Evolutionary conservation across 2,329 filamentous ascomycete genomes (phyloP).

Genomic region (Phialocephala sp.): DNA sequence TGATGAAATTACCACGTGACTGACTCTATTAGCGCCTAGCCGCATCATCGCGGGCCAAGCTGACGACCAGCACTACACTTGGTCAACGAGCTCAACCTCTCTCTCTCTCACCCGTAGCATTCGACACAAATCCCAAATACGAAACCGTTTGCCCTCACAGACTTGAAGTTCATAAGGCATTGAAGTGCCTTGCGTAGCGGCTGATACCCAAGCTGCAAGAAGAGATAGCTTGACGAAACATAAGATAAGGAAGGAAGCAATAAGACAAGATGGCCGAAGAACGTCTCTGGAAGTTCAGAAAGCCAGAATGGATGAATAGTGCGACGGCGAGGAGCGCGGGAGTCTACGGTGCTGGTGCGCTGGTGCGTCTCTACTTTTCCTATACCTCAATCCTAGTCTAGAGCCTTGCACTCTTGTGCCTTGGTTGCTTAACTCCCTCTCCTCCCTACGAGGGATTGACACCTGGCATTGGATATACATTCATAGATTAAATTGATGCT

Average conservation of each 20-base stretch:
- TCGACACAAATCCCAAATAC: not conserved
- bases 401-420: not conserved
- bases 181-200: not conserved
- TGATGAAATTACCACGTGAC: not conserved
- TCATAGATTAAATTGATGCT: constrained; percentile 9
- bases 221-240: not conserved
- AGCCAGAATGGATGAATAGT: constrained; percentile 71
- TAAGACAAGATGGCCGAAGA: constrained; percentile 62
- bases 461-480: not conserved
- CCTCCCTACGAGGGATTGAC: not conserved
- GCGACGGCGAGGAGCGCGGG: constrained; percentile 67
- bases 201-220: not conserved
- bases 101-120: not conserved
- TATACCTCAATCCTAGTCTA: not conserved
- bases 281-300: constrained; percentile 70
- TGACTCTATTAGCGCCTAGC: not conserved
- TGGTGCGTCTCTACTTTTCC: constrained; percentile 55
- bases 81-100: not conserved
- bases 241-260: not conserved
- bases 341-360: constrained; percentile 65
- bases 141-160: not conserved
- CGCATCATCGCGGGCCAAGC: constrained; percentile 9
- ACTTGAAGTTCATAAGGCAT: not conserved
- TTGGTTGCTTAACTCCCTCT: not conserved
- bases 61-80: constrained; percentile 8